Evolutionary conservation across 305 asterid species (phyloP), one percentile per base, ranked within the genome.

Genomic region (Solanum hybrid): DNA sequence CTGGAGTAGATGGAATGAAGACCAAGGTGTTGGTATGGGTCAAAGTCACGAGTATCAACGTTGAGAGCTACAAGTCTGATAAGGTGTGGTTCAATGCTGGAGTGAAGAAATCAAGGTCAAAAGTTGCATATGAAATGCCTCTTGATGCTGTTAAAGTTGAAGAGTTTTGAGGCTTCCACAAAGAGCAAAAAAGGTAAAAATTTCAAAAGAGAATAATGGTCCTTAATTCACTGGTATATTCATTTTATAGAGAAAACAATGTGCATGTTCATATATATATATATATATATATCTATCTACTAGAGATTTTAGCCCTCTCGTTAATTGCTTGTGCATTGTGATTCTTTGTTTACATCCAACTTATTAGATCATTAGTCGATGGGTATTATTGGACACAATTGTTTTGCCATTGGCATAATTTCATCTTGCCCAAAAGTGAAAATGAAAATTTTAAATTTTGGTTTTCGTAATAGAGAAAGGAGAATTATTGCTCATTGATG

Each of bases 21-120:
- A 97, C 98, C 10, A 97, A 96, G 90, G 98, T 96, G 6, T 88
- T 97, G 91, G 98, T 97, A 86, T 97, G 98, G 99, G 97, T 97
- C 88, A 97, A 95, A 90, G 96, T 96, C 34, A 95, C 95, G 0
- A 88, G 92, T 42, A 87, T 95, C 87, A 89, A 88, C 36, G 93
- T 95, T 6, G 99, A 97, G 89, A 91, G 96, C 38, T 90, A 91
- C 92, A 97, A 95, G 94, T 95, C 97, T 4, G 98, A 97, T 89
- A 97, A 95, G 89, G 93, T 97, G 22, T 96, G 97, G 98, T 95
- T 97, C 88, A 93, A 95, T 5, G 98, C 98, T 0, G 98, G 99
- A 9, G 98, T 97, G 64, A 96, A 96, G 95, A 97, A 95, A 91
- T 91, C 98, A 7, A 94, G 98, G 92, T 88, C 98, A 6, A 95